Percentiles rank a stretch among this genome's conserved stretches.
Conservation (phyloP, 352 stramenopile species). For the Phytophthora gonapodyides region DNA sequence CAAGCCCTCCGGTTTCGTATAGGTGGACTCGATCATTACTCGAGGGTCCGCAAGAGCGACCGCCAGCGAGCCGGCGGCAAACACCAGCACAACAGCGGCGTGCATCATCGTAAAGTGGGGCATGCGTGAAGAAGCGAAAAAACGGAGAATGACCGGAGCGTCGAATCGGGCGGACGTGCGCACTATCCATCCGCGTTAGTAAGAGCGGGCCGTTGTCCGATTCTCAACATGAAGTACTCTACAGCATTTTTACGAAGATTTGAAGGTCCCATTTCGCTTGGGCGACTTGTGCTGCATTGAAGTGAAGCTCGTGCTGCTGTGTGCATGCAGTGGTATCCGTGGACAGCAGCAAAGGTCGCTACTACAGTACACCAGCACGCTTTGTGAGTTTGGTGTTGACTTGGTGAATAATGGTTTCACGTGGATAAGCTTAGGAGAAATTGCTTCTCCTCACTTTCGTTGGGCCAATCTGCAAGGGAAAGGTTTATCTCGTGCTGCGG, state of each 20-base stretch:
- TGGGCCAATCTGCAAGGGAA: no score
- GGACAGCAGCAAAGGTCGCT: no score
- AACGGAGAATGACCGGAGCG: conserved; percentile 9
- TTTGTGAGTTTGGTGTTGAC: no score
- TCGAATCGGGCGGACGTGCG: neutral
- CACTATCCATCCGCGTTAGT: conserved; percentile 28
- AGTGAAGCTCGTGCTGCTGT: no score
- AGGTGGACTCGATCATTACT: conserved; percentile 40
- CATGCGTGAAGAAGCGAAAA: conserved; percentile 7
- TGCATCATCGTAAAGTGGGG: conserved; percentile 16
- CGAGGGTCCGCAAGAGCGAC: conserved; percentile 21
- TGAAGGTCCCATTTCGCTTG: conserved; percentile 3
- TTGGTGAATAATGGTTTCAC: no score
- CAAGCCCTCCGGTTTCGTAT: conserved; percentile 30
- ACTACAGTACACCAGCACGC: no score
- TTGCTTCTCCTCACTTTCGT: no score
- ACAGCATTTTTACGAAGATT: conserved; percentile 14
- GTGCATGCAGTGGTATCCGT: no score
- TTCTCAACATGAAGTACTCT: neutral
- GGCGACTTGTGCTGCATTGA: no score
- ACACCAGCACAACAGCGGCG: conserved; percentile 15
- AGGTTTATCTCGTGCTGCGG: no score
- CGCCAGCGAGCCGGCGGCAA: conserved; percentile 15
- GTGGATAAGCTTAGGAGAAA: no score
- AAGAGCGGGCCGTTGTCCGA: conserved; percentile 10